These are phyloP conservation scores for Tylopilus balloui DNA, from an alignment of 768 basidiomycete genomes.

Conservation along the genomic window DNA sequence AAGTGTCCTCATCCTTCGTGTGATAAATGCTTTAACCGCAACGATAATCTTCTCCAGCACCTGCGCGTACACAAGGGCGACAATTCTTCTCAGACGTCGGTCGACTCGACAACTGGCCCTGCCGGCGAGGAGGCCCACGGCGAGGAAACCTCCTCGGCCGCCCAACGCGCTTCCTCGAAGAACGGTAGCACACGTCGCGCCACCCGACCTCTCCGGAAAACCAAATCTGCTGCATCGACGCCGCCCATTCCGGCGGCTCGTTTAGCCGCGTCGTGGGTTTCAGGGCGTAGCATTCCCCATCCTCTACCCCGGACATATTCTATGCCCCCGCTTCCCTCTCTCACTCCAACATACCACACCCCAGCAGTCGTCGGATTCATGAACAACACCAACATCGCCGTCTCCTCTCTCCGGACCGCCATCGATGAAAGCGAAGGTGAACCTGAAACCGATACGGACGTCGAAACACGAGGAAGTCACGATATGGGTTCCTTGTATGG, in stretches of 20 bases:
- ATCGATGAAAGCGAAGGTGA: slow-evolving; percentile 35
- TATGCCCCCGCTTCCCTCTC: slow-evolving; percentile 29
- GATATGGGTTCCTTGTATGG: slow-evolving; percentile 31
- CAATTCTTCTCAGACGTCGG: slow-evolving; percentile 32
- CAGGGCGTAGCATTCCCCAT: slow-evolving; percentile 29
- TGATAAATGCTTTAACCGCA: slow-evolving; percentile 71
- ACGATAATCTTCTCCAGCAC: slow-evolving; percentile 79
- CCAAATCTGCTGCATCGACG: slow-evolving; percentile 34
- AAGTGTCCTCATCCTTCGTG: slow-evolving; percentile 64
- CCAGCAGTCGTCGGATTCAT: slow-evolving; percentile 28
- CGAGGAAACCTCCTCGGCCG: slow-evolving; percentile 19
- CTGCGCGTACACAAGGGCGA: slow-evolving; percentile 60
- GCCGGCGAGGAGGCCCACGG: slow-evolving; percentile 22
- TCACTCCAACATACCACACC: slow-evolving; percentile 26
- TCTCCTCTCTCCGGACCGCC: slow-evolving; percentile 32
- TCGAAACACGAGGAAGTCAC: slow-evolving; percentile 25
- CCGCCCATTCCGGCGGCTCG: slow-evolving; percentile 33
- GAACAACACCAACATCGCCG: slow-evolving; percentile 35
- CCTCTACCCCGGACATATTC: slow-evolving; percentile 33
- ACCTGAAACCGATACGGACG: slow-evolving; percentile 32
- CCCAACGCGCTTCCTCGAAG: slow-evolving; percentile 26
- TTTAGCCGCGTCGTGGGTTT: slow-evolving; percentile 30
- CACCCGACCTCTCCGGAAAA: slow-evolving; percentile 32
- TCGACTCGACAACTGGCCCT: slow-evolving; percentile 26
- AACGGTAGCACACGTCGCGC: slow-evolving; percentile 22